Conservation (phyloP, 106 monocot species). For the Narthecium ossifragum region DNA sequence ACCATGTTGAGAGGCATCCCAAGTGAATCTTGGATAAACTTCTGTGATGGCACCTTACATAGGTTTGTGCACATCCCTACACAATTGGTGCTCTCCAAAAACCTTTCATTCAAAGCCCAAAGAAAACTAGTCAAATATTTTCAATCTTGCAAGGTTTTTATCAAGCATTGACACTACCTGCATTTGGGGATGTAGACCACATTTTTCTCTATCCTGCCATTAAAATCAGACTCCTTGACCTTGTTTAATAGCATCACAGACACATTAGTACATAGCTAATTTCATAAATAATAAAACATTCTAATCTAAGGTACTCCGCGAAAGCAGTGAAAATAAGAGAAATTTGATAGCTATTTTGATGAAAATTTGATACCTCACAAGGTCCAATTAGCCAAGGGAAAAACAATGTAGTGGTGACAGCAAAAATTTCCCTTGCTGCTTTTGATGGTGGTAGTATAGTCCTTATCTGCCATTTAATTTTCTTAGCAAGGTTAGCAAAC, state of each 20-base stretch:
- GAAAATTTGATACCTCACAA: slow-evolving; percentile 41
- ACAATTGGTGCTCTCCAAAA: slow-evolving; percentile 73
- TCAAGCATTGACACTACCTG: slow-evolving; percentile 36
- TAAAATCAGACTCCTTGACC: slow-evolving; percentile 69
- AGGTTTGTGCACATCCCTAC: slow-evolving; percentile 84
- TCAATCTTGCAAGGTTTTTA: background rate
- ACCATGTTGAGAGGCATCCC: slow-evolving; percentile 77
- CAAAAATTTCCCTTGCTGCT: slow-evolving; percentile 60
- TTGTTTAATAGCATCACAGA: slow-evolving; percentile 15
- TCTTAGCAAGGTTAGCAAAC: too few species aligned
- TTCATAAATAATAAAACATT: too few species aligned
- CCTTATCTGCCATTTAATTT: slow-evolving; percentile 40
- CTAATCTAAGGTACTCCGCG: too few species aligned
- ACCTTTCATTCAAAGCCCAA: slow-evolving; percentile 20
- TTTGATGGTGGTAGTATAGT: slow-evolving; percentile 62
- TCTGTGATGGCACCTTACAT: slow-evolving; percentile 81
- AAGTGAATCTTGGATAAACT: slow-evolving; percentile 67
- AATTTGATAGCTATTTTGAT: too few species aligned
- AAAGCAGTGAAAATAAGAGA: too few species aligned
- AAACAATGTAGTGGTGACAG: slow-evolving; percentile 55
- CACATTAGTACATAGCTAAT: slow-evolving; percentile 6
- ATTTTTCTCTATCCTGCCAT: slow-evolving; percentile 76
- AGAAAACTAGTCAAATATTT: background rate
- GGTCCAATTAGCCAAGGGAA: slow-evolving; percentile 67
- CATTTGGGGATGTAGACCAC: slow-evolving; percentile 87